Percentiles rank a stretch among this genome's conserved stretches.
phyloP scores from a whole-genome alignment of 148 eudicot species.

The Amaranthus hypochondriacus region DNA sequence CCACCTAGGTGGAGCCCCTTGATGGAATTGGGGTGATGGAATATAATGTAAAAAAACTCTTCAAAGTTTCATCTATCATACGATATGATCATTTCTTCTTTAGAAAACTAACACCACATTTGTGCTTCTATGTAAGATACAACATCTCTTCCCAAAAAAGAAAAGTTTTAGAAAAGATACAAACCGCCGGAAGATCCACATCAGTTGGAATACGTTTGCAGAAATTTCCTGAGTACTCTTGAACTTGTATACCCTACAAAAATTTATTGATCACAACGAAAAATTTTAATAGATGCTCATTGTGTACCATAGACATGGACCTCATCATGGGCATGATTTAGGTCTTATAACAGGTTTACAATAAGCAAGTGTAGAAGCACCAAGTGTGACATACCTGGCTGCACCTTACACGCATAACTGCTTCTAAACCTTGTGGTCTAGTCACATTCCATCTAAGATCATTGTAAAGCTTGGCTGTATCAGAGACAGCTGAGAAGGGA shows the following conservation, averaged over 20 bases:
- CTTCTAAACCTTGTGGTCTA: conserved; percentile 97
- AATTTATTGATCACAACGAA: conserved; percentile 13
- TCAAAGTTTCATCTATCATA: background rate
- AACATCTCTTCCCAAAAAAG: background rate
- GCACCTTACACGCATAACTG: conserved; percentile 97
- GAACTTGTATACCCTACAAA: conserved; percentile 83
- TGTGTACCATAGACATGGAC: background rate
- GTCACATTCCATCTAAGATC: conserved; percentile 98
- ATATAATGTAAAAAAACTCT: too few species aligned
- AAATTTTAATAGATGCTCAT: background rate
- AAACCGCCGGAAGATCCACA: conserved; percentile 94
- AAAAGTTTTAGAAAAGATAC: conserved; percentile 22
- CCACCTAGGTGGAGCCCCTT: too few species aligned
- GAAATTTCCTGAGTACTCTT: conserved; percentile 92
- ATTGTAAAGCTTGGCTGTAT: conserved; percentile 92
- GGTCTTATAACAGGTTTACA: background rate
- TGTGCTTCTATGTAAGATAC: background rate
- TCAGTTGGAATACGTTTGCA: conserved; percentile 98
- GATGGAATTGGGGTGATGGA: too few species aligned
- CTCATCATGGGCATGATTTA: background rate
- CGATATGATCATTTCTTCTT: background rate
- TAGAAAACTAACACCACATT: background rate
- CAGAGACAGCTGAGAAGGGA: conserved; percentile 89
- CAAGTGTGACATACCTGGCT: conserved; percentile 59
- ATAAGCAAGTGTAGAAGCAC: background rate